Base-by-base conservation (phyloP, 495 filamentous ascomycete species). In the Ramalina peruviana region DNA sequence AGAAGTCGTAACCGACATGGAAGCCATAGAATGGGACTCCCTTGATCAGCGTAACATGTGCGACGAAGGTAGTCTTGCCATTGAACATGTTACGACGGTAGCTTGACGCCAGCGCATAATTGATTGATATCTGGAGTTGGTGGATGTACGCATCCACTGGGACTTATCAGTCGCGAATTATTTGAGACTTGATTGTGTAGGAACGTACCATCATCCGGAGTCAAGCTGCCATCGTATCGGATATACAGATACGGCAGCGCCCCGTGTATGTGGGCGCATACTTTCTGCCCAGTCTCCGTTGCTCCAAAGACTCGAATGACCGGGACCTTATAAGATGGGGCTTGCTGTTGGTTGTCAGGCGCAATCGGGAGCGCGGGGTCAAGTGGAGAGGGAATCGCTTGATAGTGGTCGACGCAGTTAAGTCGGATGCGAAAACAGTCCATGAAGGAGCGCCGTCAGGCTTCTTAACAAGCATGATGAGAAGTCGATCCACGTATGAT, bases 191-290 rank as follows among this genome's bases (percentile, higher is more conserved):
- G 40, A 20, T 49, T 38, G 36, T 6, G 20, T 19, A 9, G 30
- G 33, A 40, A 57, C 67, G 56, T 66, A 90, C 88, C 81, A 53
- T 79, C 74, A 46, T 82, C 75, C 30, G 72, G 65, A 9, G 72
- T 73, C 43, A 93, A 64, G 41, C 75, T 75, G 27, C 84, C 85
- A 33, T 76, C 72, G 65, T 98, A 97, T 64, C 92, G 79, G 53
- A 98, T 70, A 62, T 86, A 97, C 10, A 98, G 70, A 62, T 98
- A 98, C 4, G 93, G 92, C 59, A 97, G 88, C 26, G 82, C 90
- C 53, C 93, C 92, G 62, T 98, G 92, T 41, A 98, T 80, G 72
- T 98, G 92, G 20, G 87, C 88, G 67, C 92, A 97, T 15, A 97
- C 86, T 54, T 89, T 94, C 63, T 98, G 90, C 2, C 93, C 93